A percentile compares a stretch with the other conserved stretches of the same genome.
phyloP scores from a whole-genome alignment of 108 stramenopile species.

The Hondaea fermentalgiana region DNA sequence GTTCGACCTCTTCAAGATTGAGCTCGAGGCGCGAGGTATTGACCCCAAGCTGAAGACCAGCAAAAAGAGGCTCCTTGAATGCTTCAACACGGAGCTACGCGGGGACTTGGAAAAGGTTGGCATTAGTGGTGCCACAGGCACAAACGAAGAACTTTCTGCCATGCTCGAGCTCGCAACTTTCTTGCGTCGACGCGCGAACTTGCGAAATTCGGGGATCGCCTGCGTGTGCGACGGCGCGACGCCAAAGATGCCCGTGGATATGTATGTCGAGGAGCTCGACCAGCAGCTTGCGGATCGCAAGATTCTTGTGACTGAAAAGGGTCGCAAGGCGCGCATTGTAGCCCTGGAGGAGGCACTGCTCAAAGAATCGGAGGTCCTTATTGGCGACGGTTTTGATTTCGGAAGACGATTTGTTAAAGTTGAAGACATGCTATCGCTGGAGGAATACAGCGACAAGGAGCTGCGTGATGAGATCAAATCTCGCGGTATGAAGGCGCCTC shows the following conservation, averaged over 20 bases:
- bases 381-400: not conserved
- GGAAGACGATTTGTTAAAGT: not conserved
- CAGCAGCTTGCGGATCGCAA: not conserved
- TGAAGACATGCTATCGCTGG: not conserved
- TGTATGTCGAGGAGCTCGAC: not conserved
- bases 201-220: not conserved
- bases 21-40: not conserved
- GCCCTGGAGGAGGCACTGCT: not conserved
- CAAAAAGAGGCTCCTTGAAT: not conserved
- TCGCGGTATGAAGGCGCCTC: not conserved
- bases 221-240: not conserved
- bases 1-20: not conserved
- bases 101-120: not conserved
- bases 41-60: not conserved
- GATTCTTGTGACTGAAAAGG: not conserved
- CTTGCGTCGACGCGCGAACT: not conserved
- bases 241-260: not conserved
- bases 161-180: not conserved
- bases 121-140: not conserved
- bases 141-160: not conserved
- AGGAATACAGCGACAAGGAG: not conserved
- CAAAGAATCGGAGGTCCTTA: not conserved
- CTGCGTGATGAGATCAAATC: not conserved
- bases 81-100: not conserved
- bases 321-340: not conserved